A percentile compares a stretch with the other conserved stretches of the same genome.
phyloP scores from a whole-genome alignment of 768 basidiomycete species.

The Kwoniella newhampshirensis region DNA sequence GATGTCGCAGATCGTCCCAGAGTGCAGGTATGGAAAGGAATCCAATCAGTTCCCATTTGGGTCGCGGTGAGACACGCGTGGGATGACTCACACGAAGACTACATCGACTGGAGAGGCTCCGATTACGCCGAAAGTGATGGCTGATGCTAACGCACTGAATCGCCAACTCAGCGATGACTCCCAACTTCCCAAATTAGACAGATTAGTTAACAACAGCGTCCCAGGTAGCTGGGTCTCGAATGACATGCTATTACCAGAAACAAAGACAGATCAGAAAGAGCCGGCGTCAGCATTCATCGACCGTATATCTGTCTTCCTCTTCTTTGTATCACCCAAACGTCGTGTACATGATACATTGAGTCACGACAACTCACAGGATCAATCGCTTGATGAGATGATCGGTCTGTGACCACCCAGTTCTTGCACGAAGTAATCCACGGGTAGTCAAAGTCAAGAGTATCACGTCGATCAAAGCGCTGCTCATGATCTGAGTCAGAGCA shows the following conservation, averaged over 20 bases:
- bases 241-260: not conserved
- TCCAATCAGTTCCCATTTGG: no score
- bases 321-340: no score
- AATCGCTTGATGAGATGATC: slow-evolving; percentile 2
- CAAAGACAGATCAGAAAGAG: not conserved
- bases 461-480: not conserved
- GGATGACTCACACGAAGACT: not conserved
- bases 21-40: no score
- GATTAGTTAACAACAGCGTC: not conserved
- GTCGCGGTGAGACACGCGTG: not conserved
- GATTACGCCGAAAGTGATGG: not conserved
- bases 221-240: slow-evolving; percentile 5
- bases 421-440: not conserved
- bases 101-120: not conserved
- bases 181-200: not conserved
- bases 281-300: not conserved
- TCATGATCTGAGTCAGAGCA: not conserved
- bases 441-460: not conserved
- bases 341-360: no score
- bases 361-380: not conserved
- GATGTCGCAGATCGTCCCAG: no score
- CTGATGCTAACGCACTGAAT: not conserved
- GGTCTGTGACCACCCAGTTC: slow-evolving; percentile 9
- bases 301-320: not conserved
- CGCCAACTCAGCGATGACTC: not conserved